Conservation (phyloP, 1,284 basidiomycete species). For the Sparassis latifolia region DNA sequence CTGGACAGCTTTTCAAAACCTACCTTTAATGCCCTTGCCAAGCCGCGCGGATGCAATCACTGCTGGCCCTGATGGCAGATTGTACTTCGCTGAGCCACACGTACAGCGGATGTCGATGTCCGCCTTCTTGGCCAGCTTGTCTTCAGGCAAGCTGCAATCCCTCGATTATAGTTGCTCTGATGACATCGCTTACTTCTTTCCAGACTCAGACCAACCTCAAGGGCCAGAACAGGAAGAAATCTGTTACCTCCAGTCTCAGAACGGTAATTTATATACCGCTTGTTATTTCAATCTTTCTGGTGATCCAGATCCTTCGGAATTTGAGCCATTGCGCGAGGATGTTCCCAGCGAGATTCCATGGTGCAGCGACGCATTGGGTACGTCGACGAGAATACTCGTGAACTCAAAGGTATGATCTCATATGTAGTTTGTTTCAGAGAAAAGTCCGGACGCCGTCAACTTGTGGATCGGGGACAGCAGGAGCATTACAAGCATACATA, state of each 20-base stretch:
- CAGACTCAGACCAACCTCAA: not conserved
- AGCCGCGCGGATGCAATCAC: constrained; percentile 80
- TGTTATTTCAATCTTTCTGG: constrained; percentile 31
- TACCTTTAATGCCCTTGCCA: not conserved
- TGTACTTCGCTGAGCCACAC: constrained; percentile 78
- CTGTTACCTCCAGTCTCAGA: constrained; percentile 84
- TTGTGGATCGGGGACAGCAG: constrained; percentile 80
- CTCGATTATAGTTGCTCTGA: not conserved
- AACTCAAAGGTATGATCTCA: too few relatives aligned
- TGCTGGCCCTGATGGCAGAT: constrained; percentile 40
- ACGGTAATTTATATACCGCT: constrained; percentile 74
- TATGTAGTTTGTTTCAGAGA: constrained; percentile 30
- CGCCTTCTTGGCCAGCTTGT: constrained; percentile 46
- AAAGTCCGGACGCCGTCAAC: constrained; percentile 81
- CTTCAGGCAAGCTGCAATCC: constrained; percentile 27
- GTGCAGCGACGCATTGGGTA: constrained; percentile 77
- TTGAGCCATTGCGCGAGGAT: constrained; percentile 51
- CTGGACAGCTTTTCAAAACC: not conserved
- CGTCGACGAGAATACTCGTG: constrained; percentile 12
- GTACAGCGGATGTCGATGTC: constrained; percentile 61
- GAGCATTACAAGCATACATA: constrained; percentile 82
- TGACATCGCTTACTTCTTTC: not conserved
- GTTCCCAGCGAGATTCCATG: constrained; percentile 65
- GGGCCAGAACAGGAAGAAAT: constrained; percentile 31
- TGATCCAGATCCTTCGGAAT: constrained; percentile 45